These are phyloP conservation scores for Incumbomyces delicatus DNA, from an alignment of 2,329 filamentous ascomycete species.

Conservation along the genomic window DNA sequence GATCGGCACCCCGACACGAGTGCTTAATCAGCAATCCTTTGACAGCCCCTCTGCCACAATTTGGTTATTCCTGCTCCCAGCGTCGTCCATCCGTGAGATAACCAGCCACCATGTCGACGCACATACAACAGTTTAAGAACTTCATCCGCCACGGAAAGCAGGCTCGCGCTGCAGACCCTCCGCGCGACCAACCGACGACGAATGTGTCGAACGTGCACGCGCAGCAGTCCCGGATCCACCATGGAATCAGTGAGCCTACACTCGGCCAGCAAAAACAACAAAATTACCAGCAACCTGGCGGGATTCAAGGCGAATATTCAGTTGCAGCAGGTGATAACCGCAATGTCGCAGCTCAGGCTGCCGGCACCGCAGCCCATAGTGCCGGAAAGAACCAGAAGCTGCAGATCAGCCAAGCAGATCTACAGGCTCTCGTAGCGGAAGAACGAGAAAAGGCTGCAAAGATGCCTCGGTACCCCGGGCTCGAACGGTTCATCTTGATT, in stretches of 20 bases:
- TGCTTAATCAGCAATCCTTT: conserved; percentile 4
- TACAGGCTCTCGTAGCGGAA: conserved; percentile 81
- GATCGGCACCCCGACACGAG: background rate
- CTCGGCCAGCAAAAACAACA: conserved; percentile 45
- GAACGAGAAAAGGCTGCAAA: conserved; percentile 79
- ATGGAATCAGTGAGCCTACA: conserved; percentile 49
- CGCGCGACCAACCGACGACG: conserved; percentile 52
- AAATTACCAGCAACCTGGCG: conserved; percentile 26
- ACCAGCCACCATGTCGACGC: conserved; percentile 4
- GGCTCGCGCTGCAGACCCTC: conserved; percentile 58
- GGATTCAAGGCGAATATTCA: conserved; percentile 50
- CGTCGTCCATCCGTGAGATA: background rate
- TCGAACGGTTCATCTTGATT: conserved; percentile 74
- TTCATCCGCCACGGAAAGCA: conserved; percentile 98
- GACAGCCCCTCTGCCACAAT: background rate
- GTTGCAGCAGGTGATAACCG: conserved; percentile 48
- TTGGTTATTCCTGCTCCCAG: background rate
- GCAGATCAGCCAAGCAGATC: conserved; percentile 36
- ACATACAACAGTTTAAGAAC: conserved; percentile 63
- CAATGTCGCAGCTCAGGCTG: conserved; percentile 60
- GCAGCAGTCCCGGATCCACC: conserved; percentile 46
- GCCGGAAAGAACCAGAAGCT: conserved; percentile 53
- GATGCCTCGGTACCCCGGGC: conserved; percentile 73
- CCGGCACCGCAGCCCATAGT: conserved; percentile 53
- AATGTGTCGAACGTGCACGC: conserved; percentile 56